phyloP scores from a whole-genome alignment of 1,284 basidiomycete genomes.

The Bjerkandera adusta region DNA sequence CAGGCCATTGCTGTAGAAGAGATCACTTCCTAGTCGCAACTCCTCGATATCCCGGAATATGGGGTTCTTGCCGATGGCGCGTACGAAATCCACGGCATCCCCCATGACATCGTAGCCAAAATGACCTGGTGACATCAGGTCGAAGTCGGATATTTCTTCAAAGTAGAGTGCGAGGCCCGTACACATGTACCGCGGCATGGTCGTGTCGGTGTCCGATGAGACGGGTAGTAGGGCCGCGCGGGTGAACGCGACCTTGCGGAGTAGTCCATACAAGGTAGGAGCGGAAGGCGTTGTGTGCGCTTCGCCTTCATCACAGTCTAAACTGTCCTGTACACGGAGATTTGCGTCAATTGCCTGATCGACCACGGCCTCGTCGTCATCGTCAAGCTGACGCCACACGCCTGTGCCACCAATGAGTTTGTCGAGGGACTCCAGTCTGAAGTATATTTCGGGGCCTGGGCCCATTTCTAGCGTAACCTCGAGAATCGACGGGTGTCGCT shows the following conservation, averaged over 20 bases:
- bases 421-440: slow-evolving; percentile 7
- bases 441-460: too few species aligned
- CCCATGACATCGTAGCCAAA: too few species aligned
- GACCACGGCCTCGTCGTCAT: not conserved
- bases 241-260: slow-evolving; percentile 14
- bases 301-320: too few species aligned
- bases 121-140: too few species aligned
- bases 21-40: too few species aligned
- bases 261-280: slow-evolving; percentile 4
- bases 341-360: not conserved
- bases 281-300: not conserved
- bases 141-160: too few species aligned
- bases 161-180: slow-evolving; percentile 12
- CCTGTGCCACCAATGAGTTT: slow-evolving; percentile 14
- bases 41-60: too few species aligned
- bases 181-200: slow-evolving; percentile 10
- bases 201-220: not conserved
- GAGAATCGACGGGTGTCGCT: slow-evolving; percentile 9
- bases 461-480: slow-evolving; percentile 11
- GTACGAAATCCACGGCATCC: too few species aligned
- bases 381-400: not conserved
- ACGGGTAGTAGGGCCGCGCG: slow-evolving; percentile 12
- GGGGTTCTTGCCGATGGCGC: too few species aligned
- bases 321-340: too few species aligned
- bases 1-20: too few species aligned